Evolutionary conservation across 768 basidiomycete genomes (phyloP).

Genomic region (Chalciporus chontae): DNA sequence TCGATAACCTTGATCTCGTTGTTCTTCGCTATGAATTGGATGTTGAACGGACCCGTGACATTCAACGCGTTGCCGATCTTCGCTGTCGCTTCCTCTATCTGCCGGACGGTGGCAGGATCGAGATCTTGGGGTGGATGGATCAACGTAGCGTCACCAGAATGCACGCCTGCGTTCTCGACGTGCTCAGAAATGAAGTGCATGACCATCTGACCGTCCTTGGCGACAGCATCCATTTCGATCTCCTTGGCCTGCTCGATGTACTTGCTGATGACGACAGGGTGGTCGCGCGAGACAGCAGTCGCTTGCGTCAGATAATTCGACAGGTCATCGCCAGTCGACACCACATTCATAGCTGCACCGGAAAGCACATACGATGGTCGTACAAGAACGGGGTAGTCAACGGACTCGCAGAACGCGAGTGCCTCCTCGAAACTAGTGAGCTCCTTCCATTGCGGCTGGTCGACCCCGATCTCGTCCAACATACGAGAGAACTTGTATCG

Average conservation of each 20-base stretch:
- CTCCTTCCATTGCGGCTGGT: slow-evolving; percentile 98
- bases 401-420: slow-evolving; percentile 82
- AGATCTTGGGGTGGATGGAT: slow-evolving; percentile 98
- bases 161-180: slow-evolving; percentile 98
- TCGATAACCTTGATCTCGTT: slow-evolving; percentile 99
- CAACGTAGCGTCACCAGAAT: slow-evolving; percentile 97
- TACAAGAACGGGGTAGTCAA: slow-evolving; percentile 94
- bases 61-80: slow-evolving; percentile 98
- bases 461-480: slow-evolving; percentile 96
- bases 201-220: slow-evolving; percentile 94
- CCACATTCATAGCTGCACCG: slow-evolving; percentile 99
- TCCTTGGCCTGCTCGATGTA: slow-evolving; percentile 99
- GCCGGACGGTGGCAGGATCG: slow-evolving; percentile 92
- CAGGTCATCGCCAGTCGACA: slow-evolving; percentile 88
- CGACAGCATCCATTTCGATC: slow-evolving; percentile 99
- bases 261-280: slow-evolving; percentile 97
- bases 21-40: slow-evolving; percentile 99
- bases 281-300: slow-evolving; percentile 91
- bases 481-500: slow-evolving; percentile 99
- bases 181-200: slow-evolving; percentile 99
- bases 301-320: slow-evolving; percentile 92
- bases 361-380: slow-evolving; percentile 99
- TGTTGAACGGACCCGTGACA: slow-evolving; percentile 98
- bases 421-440: slow-evolving; percentile 90
- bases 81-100: slow-evolving; percentile 93